Evolutionary conservation across 2,329 filamentous ascomycete genomes (phyloP).

Genomic region (Lasiodiplodia theobromae): DNA sequence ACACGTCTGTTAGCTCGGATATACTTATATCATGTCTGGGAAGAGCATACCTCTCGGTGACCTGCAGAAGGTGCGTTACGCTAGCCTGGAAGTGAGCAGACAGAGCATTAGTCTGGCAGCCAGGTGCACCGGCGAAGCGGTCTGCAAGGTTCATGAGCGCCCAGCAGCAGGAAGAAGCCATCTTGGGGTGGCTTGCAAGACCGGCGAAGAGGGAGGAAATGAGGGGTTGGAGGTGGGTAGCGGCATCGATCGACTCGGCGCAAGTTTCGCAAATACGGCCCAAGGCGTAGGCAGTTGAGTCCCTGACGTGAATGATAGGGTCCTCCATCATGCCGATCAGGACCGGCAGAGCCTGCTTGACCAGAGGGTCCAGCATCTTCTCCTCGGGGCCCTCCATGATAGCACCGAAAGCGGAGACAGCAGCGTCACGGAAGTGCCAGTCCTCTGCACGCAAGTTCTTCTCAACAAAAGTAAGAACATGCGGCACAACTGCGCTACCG

Average conservation of each 20-base stretch:
- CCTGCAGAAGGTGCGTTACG: conserved; percentile 80
- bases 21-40: neutral
- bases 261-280: conserved; percentile 95
- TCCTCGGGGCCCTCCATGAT: conserved; percentile 99
- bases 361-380: conserved; percentile 87
- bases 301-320: conserved; percentile 84
- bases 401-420: conserved; percentile 94
- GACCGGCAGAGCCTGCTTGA: conserved; percentile 93
- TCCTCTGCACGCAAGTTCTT: conserved; percentile 86
- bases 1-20: conserved; percentile 32
- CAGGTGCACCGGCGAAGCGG: conserved; percentile 87
- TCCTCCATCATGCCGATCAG: conserved; percentile 95
- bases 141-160: conserved; percentile 98
- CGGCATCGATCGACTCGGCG: conserved; percentile 87
- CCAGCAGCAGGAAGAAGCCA: conserved; percentile 99
- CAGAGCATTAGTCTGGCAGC: conserved; percentile 79
- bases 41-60: conserved; percentile 72
- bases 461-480: conserved; percentile 91
- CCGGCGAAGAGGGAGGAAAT: conserved; percentile 90
- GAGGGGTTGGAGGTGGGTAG: conserved; percentile 80
- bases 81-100: conserved; percentile 94
- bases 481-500: conserved; percentile 79
- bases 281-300: conserved; percentile 94
- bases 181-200: conserved; percentile 89
- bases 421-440: conserved; percentile 94